Conservation (phyloP, 352 stramenopile species). For the Globisporangium canariense region DNA sequence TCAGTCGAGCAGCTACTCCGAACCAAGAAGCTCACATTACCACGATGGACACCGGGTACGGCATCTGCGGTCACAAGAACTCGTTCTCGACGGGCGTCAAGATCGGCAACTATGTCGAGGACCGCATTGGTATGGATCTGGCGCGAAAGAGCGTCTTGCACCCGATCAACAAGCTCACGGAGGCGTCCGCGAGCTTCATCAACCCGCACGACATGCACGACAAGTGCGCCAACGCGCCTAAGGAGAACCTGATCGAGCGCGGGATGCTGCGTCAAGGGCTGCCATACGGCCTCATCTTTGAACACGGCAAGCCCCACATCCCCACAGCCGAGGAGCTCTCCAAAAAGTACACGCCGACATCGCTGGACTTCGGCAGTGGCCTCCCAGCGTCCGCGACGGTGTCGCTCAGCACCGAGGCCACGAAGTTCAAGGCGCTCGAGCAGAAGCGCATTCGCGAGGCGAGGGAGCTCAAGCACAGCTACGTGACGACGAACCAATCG, state of each 20-base stretch:
- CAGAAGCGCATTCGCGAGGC: slow-evolving; percentile 36
- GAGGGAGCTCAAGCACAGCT: slow-evolving; percentile 37
- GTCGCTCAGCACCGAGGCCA: slow-evolving; percentile 30
- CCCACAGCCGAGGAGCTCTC: slow-evolving; percentile 38
- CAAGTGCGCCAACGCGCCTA: slow-evolving; percentile 45
- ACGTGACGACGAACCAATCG: slow-evolving; percentile 56
- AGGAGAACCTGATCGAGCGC: slow-evolving; percentile 46
- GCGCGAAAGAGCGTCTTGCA: slow-evolving; percentile 33
- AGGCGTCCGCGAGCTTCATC: slow-evolving; percentile 52
- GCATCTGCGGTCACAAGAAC: slow-evolving; percentile 85
- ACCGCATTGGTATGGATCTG: slow-evolving; percentile 58
- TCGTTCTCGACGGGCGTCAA: slow-evolving; percentile 69
- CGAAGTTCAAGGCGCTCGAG: slow-evolving; percentile 35
- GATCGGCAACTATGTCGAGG: slow-evolving; percentile 83
- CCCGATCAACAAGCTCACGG: slow-evolving; percentile 41
- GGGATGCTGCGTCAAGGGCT: slow-evolving; percentile 53
- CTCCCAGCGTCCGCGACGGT: slow-evolving; percentile 19
- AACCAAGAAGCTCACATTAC: too few species aligned
- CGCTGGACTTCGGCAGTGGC: slow-evolving; percentile 43
- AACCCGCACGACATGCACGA: slow-evolving; percentile 51
- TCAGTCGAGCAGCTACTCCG: too few species aligned
- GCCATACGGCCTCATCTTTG: slow-evolving; percentile 72
- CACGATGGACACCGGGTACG: slow-evolving; percentile 51
- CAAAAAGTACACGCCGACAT: slow-evolving; percentile 55
- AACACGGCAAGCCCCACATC: slow-evolving; percentile 52